Evolutionary conservation across 805 yeast genomes (phyloP), one percentile per base, ranked within the genome.

Genomic region (Metschnikowia borealis): DNA sequence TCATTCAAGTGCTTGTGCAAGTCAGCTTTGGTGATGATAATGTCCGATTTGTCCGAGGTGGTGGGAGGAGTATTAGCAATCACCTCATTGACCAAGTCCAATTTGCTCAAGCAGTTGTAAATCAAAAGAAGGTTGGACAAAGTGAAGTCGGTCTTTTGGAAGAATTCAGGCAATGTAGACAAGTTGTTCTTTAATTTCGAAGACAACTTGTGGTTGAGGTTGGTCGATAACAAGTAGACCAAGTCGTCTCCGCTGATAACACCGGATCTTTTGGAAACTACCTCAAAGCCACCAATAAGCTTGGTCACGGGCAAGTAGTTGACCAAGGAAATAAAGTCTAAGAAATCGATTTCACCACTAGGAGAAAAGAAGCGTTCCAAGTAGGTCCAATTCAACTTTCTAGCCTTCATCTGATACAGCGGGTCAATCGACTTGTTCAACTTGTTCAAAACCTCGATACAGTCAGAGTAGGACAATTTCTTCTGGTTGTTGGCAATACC

Each of bases 11-110:
- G 77, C 45, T 57, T 58, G 57, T 73, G 70, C 55, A 74, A 69
- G 52, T 73, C 76, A 23, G 55, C 46, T 53, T 73, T 73, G 59
- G 70, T 69, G 59, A 74, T 69, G 54, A 71, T 56, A 50, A 73
- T 71, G 51, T 73, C 77, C 38, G 66, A 62, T 49, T 70, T 73
- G 47, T 73, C 78, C 42, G 61, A 57, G 26, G 70, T 56, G 8
- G 74, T 71, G 6, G 78, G 77, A 8, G 78, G 77, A 36, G 75
- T 68, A 56, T 72, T 73, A 21, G 77, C 78, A 48, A 74, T 67
- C 21, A 73, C 75, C 60, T 73, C 78, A 59, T 73, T 74, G 50
- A 74, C 64, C 55, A 74, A 64, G 58, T 74, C 78, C 47, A 74
- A 61, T 54, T 73, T 73, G 54, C 64, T 66, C 56, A 74, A 67